Evolutionary conservation across 2,329 filamentous ascomycete species (phyloP).

Genomic region (Madurella mycetomatis): DNA sequence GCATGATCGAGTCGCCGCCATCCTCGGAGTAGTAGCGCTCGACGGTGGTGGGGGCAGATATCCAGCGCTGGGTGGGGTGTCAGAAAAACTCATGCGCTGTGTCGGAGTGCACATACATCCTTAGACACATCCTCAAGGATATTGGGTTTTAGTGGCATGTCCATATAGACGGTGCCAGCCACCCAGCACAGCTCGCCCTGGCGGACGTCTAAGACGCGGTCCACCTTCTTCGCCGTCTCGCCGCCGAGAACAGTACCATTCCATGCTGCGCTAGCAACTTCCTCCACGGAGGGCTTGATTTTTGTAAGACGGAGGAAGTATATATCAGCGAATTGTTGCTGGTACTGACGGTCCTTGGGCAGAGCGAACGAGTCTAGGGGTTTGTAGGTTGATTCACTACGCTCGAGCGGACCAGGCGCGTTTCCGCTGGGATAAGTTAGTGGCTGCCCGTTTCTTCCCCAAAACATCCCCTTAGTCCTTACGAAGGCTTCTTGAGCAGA

Average conservation of each 20-base stretch:
- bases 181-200: constrained; percentile 97
- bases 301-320: constrained; percentile 89
- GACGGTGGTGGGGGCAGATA: constrained; percentile 71
- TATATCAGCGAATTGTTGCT: constrained; percentile 96
- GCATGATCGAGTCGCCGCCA: constrained; percentile 65
- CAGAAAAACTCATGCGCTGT: not conserved
- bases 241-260: constrained; percentile 70
- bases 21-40: constrained; percentile 69
- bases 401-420: constrained; percentile 41
- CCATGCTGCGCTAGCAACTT: constrained; percentile 72
- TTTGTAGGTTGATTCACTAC: constrained; percentile 57
- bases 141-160: constrained; percentile 93
- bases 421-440: constrained; percentile 31
- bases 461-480: constrained; percentile 21
- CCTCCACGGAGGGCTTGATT: constrained; percentile 78
- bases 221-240: constrained; percentile 68
- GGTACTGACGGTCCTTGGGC: constrained; percentile 68
- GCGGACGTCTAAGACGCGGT: constrained; percentile 88
- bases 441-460: constrained; percentile 23
- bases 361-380: constrained; percentile 72
- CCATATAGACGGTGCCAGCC: constrained; percentile 91
- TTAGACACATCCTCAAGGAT: constrained; percentile 93
- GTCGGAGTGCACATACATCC: constrained; percentile 55
- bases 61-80: constrained; percentile 64
- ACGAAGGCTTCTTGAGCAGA: constrained; percentile 49